Conservation (phyloP, 257 asterid species). For the Scutellaria minor region DNA sequence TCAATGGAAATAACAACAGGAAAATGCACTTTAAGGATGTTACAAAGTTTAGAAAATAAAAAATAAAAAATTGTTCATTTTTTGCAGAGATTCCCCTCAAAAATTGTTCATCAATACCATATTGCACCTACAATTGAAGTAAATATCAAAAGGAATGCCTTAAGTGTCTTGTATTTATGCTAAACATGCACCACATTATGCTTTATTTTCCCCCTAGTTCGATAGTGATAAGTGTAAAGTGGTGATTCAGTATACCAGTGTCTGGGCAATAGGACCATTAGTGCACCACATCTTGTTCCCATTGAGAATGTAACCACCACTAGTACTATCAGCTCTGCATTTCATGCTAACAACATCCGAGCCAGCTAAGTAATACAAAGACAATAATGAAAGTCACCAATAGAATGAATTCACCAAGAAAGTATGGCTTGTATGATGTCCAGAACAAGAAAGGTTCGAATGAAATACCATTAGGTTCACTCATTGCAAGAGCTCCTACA, state of each 20-base stretch:
- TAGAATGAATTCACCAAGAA: neutral
- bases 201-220: neutral
- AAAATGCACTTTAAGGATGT: neutral
- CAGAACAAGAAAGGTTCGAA: constrained; percentile 31
- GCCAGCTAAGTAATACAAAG: constrained; percentile 68
- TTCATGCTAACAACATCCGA: constrained; percentile 98
- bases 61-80: too few species aligned
- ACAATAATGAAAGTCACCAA: constrained; percentile 27
- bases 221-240: constrained; percentile 16
- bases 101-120: too few species aligned
- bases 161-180: too few species aligned
- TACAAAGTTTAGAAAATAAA: neutral
- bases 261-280: constrained; percentile 90
- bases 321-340: constrained; percentile 89
- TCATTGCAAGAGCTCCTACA: constrained; percentile 99
- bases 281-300: constrained; percentile 99
- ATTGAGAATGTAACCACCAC: constrained; percentile 88
- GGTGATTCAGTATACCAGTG: constrained; percentile 61
- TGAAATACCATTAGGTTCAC: constrained; percentile 91
- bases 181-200: neutral
- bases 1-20: neutral
- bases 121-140: neutral
- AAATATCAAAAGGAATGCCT: too few species aligned
- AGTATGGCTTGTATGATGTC: constrained; percentile 7
- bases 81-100: neutral